Conservation (phyloP, 805 yeast genomes). For the Pichia nakasei region DNA sequence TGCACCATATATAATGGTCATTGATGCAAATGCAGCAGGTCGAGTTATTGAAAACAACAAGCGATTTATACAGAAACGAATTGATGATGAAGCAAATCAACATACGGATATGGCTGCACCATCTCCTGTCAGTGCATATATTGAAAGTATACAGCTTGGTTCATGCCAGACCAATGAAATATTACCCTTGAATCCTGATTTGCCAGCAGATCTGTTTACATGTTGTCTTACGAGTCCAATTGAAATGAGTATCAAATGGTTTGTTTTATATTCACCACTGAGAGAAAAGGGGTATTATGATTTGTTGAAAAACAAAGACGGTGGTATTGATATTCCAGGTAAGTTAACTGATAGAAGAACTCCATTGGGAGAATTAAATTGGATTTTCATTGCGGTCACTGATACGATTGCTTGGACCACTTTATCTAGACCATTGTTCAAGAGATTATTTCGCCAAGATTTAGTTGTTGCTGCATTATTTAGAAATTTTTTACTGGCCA, state of each 20-base stretch:
- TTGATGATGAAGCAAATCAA: conserved; percentile 72
- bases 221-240: conserved; percentile 94
- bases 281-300: conserved; percentile 41
- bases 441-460: conserved; percentile 87
- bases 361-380: conserved; percentile 89
- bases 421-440: conserved; percentile 78
- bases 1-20: conserved; percentile 92
- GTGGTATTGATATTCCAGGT: conserved; percentile 74
- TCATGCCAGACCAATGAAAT: conserved; percentile 84
- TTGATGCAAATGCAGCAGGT: conserved; percentile 93
- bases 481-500: conserved; percentile 85
- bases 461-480: conserved; percentile 94
- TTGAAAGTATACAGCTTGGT: conserved; percentile 87
- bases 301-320: conserved; percentile 38
- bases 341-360: conserved; percentile 87
- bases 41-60: conserved; percentile 85
- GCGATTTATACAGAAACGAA: conserved; percentile 80
- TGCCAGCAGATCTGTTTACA: conserved; percentile 94
- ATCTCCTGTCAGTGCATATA: conserved; percentile 59
- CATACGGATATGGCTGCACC: conserved; percentile 42
- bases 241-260: conserved; percentile 88
- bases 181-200: conserved; percentile 84
- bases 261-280: conserved; percentile 73
- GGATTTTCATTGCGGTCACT: conserved; percentile 97
- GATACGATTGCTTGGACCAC: conserved; percentile 98